phyloP scores from a whole-genome alignment of 805 yeast species.

The Starmerella cellae region DNA sequence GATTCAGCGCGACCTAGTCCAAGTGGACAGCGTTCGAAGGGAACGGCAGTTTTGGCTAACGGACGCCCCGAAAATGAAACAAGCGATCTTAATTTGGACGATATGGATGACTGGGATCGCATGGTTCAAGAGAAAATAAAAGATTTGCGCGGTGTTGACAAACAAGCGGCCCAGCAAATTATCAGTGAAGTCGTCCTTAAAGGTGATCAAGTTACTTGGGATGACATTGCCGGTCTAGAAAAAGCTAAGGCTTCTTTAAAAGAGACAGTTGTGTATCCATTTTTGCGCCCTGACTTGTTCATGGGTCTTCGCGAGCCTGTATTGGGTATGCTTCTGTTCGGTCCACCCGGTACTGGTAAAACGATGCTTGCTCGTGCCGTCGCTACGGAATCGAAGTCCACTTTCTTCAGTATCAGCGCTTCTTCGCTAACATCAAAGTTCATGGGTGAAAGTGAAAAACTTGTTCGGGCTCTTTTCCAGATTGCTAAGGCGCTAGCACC shows the following conservation, averaged over 20 bases:
- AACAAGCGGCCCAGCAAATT: conserved; percentile 64
- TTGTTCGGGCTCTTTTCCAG: conserved; percentile 76
- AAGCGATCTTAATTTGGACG: conserved; percentile 4
- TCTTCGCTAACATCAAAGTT: conserved; percentile 72
- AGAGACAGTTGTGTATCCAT: conserved; percentile 93
- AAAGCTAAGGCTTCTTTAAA: conserved; percentile 78
- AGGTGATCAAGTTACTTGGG: conserved; percentile 90
- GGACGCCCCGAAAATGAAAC: conserved; percentile 5
- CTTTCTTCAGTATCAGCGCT: conserved; percentile 83
- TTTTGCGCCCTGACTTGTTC: conserved; percentile 83
- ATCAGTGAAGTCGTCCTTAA: conserved; percentile 75
- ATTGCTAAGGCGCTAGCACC: conserved; percentile 81
- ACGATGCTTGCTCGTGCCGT: conserved; percentile 96
- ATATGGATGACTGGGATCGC: conserved; percentile 26
- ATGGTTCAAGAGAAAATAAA: conserved; percentile 26
- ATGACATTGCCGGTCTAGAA: conserved; percentile 84
- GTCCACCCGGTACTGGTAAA: conserved; percentile 99
- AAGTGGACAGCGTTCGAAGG: neutral
- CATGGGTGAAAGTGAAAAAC: conserved; percentile 85
- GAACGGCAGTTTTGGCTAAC: conserved; percentile 8
- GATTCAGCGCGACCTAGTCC: neutral
- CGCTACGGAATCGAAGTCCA: conserved; percentile 86
- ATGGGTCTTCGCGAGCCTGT: conserved; percentile 88
- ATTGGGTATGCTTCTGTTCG: conserved; percentile 88
- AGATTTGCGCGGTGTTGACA: conserved; percentile 55